Conservation (phyloP, 768 basidiomycete genomes). For the Fistulinella prunicolor region DNA sequence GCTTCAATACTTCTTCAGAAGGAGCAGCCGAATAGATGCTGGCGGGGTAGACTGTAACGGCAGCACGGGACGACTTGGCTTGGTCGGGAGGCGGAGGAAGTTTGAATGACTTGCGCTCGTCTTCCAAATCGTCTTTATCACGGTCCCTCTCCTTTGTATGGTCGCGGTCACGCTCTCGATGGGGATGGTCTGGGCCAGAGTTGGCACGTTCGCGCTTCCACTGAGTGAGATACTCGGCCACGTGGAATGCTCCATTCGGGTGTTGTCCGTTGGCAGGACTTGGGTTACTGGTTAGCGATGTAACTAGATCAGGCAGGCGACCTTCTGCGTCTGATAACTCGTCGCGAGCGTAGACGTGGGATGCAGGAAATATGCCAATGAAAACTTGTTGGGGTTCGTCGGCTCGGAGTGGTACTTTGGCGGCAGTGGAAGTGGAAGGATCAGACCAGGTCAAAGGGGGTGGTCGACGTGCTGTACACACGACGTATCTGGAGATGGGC, state of each 20-base stretch:
- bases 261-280: slow-evolving; percentile 31
- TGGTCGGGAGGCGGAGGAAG: slow-evolving; percentile 74
- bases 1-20: slow-evolving; percentile 64
- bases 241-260: slow-evolving; percentile 34
- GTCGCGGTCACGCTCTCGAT: slow-evolving; percentile 34
- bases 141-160: slow-evolving; percentile 49
- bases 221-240: slow-evolving; percentile 45
- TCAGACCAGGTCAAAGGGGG: slow-evolving; percentile 73
- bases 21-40: slow-evolving; percentile 75
- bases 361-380: slow-evolving; percentile 92
- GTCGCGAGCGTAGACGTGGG: slow-evolving; percentile 84
- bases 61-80: slow-evolving; percentile 67
- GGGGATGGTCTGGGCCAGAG: slow-evolving; percentile 25
- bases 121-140: slow-evolving; percentile 63
- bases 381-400: slow-evolving; percentile 86
- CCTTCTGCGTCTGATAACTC: slow-evolving; percentile 87
- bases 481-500: slow-evolving; percentile 65
- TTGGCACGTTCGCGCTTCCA: slow-evolving; percentile 39
- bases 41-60: slow-evolving; percentile 67
- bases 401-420: slow-evolving; percentile 51
- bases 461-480: slow-evolving; percentile 68
- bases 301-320: slow-evolving; percentile 72
- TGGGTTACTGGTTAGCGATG: slow-evolving; percentile 44
- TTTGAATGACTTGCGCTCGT: slow-evolving; percentile 61
- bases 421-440: slow-evolving; percentile 41